Percentiles rank a stretch among this genome's conserved stretches.
Evolutionary conservation across 495 filamentous ascomycete species (phyloP).

Genomic region (Aspergillus hancockii): DNA sequence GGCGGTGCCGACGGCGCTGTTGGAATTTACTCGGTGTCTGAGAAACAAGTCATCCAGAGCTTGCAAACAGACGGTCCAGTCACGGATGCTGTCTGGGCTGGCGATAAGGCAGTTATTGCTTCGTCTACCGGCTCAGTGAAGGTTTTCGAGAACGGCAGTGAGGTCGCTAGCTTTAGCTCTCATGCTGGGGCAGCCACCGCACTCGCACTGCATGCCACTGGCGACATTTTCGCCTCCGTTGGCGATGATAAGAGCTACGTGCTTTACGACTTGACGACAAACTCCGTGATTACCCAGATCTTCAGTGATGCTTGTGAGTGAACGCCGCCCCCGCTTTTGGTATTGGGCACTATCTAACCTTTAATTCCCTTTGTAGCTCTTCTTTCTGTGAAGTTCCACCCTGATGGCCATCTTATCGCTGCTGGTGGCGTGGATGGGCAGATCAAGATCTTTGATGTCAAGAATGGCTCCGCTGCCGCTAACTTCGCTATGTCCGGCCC

Average conservation of each 20-base stretch:
- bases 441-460: slow-evolving; percentile 85
- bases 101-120: slow-evolving; percentile 66
- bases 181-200: slow-evolving; percentile 82
- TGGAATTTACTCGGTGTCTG: slow-evolving; percentile 75
- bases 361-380: slow-evolving; percentile 54
- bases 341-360: slow-evolving; percentile 11
- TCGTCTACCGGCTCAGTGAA: slow-evolving; percentile 77
- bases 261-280: slow-evolving; percentile 76
- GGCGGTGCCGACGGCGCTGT: slow-evolving; percentile 77
- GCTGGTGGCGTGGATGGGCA: slow-evolving; percentile 73
- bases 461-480: slow-evolving; percentile 67
- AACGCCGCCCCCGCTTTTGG: background rate
- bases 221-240: slow-evolving; percentile 80
- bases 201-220: slow-evolving; percentile 80
- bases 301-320: slow-evolving; percentile 80
- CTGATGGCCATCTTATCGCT: slow-evolving; percentile 91
- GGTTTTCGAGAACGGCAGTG: slow-evolving; percentile 68
- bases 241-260: slow-evolving; percentile 93
- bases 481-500: slow-evolving; percentile 67
- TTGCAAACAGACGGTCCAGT: slow-evolving; percentile 68
- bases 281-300: slow-evolving; percentile 69
- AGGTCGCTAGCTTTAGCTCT: slow-evolving; percentile 64
- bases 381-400: slow-evolving; percentile 82
- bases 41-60: slow-evolving; percentile 66
- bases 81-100: slow-evolving; percentile 79